Percentiles rank a stretch among this genome's conserved stretches.
Evolutionary conservation across 345 rosid genomes (phyloP).

Genomic region (Hibiscus trionum): DNA sequence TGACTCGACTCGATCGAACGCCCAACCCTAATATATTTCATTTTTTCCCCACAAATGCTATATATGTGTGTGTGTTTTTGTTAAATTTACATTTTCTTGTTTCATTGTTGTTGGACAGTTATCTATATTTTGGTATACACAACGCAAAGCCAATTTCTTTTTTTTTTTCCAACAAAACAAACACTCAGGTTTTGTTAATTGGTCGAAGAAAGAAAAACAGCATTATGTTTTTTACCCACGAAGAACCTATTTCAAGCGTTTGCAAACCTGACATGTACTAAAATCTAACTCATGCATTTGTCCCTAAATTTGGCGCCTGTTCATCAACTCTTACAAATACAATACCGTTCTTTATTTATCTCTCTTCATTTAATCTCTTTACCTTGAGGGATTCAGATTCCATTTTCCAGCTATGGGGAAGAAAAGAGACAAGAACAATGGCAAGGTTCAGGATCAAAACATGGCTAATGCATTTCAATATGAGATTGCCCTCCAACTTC

Average conservation of each 20-base stretch:
- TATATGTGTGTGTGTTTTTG: too few relatives aligned
- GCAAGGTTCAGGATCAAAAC: conserved; percentile 1
- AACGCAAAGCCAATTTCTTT: not conserved
- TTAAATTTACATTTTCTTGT: too few relatives aligned
- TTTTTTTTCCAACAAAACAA: not conserved
- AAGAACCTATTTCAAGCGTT: not conserved
- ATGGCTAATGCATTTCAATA: not conserved
- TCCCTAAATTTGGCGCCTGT: not conserved
- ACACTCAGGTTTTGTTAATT: not conserved
- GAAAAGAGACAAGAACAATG: not conserved
- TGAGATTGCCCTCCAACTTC: not conserved
- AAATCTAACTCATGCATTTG: not conserved
- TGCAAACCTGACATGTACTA: not conserved
- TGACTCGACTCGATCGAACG: too few relatives aligned
- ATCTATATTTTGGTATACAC: not conserved
- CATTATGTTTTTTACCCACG: not conserved
- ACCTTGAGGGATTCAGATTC: not conserved
- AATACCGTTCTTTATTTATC: not conserved
- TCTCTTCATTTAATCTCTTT: not conserved
- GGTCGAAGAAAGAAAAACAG: not conserved
- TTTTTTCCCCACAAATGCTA: too few relatives aligned
- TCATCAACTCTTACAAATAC: not conserved
- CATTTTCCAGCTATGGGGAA: not conserved
- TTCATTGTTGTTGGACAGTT: not conserved
- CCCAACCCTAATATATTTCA: too few relatives aligned